These are phyloP conservation scores for Aspergillus brasiliensis DNA, from an alignment of 2,329 filamentous ascomycete genomes.

Conservation along the genomic window DNA sequence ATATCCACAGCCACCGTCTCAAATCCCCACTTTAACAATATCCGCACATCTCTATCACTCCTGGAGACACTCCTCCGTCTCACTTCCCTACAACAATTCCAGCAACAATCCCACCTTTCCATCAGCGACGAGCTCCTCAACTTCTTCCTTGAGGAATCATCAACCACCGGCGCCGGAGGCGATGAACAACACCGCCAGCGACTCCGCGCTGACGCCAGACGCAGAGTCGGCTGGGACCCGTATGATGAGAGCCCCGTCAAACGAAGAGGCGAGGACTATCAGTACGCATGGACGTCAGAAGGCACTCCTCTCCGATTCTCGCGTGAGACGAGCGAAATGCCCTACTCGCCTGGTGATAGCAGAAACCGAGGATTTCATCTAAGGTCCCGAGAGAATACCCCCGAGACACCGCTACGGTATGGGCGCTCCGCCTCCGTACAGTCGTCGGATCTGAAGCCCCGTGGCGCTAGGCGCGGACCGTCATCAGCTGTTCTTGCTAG, in stretches of 20 bases:
- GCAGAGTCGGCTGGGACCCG: constrained; percentile 69
- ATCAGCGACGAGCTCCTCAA: constrained; percentile 87
- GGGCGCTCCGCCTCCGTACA: constrained; percentile 27
- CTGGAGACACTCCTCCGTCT: constrained; percentile 87
- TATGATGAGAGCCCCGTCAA: constrained; percentile 73
- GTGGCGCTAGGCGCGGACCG: background rate
- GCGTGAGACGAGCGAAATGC: constrained; percentile 26
- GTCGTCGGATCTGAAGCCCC: constrained; percentile 16
- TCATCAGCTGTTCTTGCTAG: constrained; percentile 20
- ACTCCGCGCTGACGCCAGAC: constrained; percentile 61
- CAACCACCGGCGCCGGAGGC: constrained; percentile 65
- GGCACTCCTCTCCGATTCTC: constrained; percentile 29
- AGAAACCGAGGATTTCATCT: constrained; percentile 29
- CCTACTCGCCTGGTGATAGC: constrained; percentile 30
- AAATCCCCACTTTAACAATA: constrained; percentile 54
- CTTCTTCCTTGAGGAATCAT: constrained; percentile 77
- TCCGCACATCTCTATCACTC: constrained; percentile 73
- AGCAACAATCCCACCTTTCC: constrained; percentile 84
- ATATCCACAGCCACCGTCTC: constrained; percentile 34
- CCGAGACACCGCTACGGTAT: constrained; percentile 28
- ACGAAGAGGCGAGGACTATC: constrained; percentile 66
- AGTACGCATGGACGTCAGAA: constrained; percentile 45
- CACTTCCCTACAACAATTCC: constrained; percentile 85
- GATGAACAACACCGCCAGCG: constrained; percentile 63
- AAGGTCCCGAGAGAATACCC: constrained; percentile 37